Evolutionary conservation across 2,329 filamentous ascomycete genomes (phyloP), one percentile per base, ranked within the genome.

Genomic region (Ascochyta pisi): DNA sequence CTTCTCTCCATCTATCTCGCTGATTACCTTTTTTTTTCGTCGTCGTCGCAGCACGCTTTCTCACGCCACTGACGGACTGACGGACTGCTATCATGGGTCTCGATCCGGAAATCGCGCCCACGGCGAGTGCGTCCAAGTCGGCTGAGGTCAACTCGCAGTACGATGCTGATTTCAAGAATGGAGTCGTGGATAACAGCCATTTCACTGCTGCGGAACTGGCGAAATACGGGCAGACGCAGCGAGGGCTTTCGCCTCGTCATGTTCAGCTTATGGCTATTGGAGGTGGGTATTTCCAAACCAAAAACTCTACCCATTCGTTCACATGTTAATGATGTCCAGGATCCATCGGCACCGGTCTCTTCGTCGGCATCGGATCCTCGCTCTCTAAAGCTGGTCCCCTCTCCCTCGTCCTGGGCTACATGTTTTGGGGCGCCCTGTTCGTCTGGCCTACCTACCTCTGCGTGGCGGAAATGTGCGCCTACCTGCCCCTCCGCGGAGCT

Each of bases 391-490:
- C 74, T 38, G 77, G 76, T 73, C 79, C 83, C 19, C 73, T 89
- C 61, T 82, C 90, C 59, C 88, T 88, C 53, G 74, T 87, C 34
- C 75, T 94, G 54, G 90, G 92, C 60, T 94, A 86, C 73, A 77
- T 90, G 35, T 89, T 93, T 63, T 67, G 58, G 49, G 58, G 59
- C 9, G 47, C 54, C 0, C 44, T 65, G 22, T 65, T 63, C 39
- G 63, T 70, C 13, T 70, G 51, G 41, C 67, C 61, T 12, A 62
- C 68, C 50, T 69, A 70, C 65, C 91, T 93, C 87, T 86, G 86
- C 57, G 87, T 93, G 3, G 90, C 89, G 56, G 90, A 92, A 76
- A 93, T 94, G 89, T 89, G 89, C 8, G 84, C 89, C 40, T 93
- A 89, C 88, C 73, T 94, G 22, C 90, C 90, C 40, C 81, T 92